Evolutionary conservation across 129 eudicot species (phyloP), one percentile per base, ranked within the genome.

Genomic region (Logfia minima): DNA sequence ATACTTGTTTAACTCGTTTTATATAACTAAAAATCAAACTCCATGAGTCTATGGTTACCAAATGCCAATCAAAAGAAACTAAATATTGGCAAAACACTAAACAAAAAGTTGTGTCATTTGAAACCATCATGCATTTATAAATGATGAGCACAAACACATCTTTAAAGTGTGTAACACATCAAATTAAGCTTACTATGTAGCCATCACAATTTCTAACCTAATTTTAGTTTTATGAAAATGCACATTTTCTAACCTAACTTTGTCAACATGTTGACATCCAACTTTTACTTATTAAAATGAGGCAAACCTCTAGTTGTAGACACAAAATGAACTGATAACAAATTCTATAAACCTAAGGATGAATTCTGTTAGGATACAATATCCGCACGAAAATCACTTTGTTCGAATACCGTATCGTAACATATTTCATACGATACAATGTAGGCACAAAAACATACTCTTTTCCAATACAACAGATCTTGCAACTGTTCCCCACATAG

Each of bases 381-480:
- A 16, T 26, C 43, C 16, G 4, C 29, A 13, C 8, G 11, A 29
- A 8, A 4, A 9, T 58, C 28, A 58, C 24, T 18, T 29, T 5
- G 37, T 31, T 65, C 21, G 34, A 4, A 58, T 10, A 9, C 0
- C 22, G 56, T 61, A 24, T 39, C 70, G 6, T 17, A 18, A 61
- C 24, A 60, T 17, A 23, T 37, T 35, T 19, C 29, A 26, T 9
- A 29, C 22, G 18, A 23, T 22, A 28, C 32, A 21, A 10, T 24
- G 34, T 53, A 71, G 3, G 80, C 86, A 76, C 67, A 75, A 83
- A 75, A 70, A 79, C 66, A 73, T 71, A 77, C 63, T 71, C 84
- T 69, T 71, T 80, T 74, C 72, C 74, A 85, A 70, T 71, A 82
- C 76, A 89, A 89, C 81, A 83, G 80, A 80, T 63, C 68, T 80